phyloP scores from a whole-genome alignment of 2,329 filamentous ascomycete species.

The Ceratocystiopsis sp. region DNA sequence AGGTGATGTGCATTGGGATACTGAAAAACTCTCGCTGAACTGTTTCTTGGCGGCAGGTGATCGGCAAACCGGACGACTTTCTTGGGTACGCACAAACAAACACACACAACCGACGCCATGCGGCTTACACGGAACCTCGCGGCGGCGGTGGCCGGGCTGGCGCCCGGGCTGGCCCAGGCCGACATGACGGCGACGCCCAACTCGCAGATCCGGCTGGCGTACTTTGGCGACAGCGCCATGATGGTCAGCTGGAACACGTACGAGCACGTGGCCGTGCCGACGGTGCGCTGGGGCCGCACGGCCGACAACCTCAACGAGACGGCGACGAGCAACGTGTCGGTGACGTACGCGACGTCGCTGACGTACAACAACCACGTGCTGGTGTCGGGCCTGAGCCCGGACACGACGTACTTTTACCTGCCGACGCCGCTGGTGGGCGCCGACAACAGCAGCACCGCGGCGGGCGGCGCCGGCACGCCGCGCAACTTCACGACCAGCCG shows the following conservation, averaged over 20 bases:
- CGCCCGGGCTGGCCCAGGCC: too few relatives aligned
- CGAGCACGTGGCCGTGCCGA: slow-evolving; percentile 12
- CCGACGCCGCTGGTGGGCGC: slow-evolving; percentile 31
- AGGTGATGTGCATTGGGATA: too few relatives aligned
- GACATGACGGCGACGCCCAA: background rate
- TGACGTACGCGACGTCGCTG: slow-evolving; percentile 16
- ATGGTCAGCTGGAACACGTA: slow-evolving; percentile 19
- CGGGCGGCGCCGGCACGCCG: too few relatives aligned
- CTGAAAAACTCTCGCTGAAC: too few relatives aligned
- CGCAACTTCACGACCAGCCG: slow-evolving; percentile 16
- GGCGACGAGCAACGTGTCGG: slow-evolving; percentile 13
- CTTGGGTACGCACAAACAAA: too few relatives aligned
- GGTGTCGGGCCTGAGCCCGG: slow-evolving; percentile 21
- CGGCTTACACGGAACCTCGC: too few relatives aligned
- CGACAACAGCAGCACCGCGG: slow-evolving; percentile 26
- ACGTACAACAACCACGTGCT: slow-evolving; percentile 26
- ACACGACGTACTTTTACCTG: slow-evolving; percentile 31
- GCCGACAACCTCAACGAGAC: slow-evolving; percentile 9
- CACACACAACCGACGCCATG: too few relatives aligned
- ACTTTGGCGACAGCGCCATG: slow-evolving; percentile 10
- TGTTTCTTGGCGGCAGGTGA: too few relatives aligned
- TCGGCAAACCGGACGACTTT: too few relatives aligned
- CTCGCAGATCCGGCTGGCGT: slow-evolving; percentile 6
- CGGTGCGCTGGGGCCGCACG: slow-evolving; percentile 14
- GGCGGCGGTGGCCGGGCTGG: too few relatives aligned